These are phyloP conservation scores for Arxiozyma bovina DNA, from an alignment of 1,139 yeast genomes.

Conservation along the genomic window DNA sequence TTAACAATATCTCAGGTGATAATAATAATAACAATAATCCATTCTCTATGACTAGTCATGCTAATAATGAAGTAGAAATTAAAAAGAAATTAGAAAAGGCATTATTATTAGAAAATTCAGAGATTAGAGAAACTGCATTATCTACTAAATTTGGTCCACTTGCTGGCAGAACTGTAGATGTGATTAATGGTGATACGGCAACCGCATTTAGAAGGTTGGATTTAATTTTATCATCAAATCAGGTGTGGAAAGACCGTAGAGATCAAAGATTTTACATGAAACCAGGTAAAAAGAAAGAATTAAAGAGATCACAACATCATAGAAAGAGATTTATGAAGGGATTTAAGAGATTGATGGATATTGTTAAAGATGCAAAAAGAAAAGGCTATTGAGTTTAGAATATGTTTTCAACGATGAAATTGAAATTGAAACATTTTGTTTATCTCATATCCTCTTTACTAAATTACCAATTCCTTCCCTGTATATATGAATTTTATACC, in stretches of 20 bases:
- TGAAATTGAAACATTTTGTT: not conserved
- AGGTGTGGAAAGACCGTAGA: conserved; percentile 32
- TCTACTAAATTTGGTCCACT: conserved; percentile 33
- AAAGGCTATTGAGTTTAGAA: conserved; percentile 38
- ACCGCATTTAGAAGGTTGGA: conserved; percentile 33
- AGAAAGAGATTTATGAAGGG: conserved; percentile 42
- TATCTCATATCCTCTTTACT: not conserved
- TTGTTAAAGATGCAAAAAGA: conserved; percentile 45
- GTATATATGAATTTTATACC: not conserved
- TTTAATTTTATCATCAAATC: conserved; percentile 32
- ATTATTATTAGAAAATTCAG: conserved; percentile 2
- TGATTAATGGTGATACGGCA: conserved; percentile 33
- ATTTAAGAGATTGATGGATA: conserved; percentile 38
- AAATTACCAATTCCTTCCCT: not conserved
- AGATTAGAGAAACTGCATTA: conserved; percentile 4
- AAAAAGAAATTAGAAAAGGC: conserved; percentile 1
- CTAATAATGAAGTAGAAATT: not conserved
- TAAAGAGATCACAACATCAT: conserved; percentile 38
- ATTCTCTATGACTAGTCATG: not conserved
- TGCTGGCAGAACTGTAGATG: conserved; percentile 41
- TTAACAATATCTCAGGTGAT: not conserved
- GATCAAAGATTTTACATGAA: conserved; percentile 40
- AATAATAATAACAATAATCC: not conserved
- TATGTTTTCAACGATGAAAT: not conserved
- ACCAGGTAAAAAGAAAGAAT: conserved; percentile 40